Conservation (phyloP, 495 filamentous ascomycete genomes). For the Penicillium roqueforti region DNA sequence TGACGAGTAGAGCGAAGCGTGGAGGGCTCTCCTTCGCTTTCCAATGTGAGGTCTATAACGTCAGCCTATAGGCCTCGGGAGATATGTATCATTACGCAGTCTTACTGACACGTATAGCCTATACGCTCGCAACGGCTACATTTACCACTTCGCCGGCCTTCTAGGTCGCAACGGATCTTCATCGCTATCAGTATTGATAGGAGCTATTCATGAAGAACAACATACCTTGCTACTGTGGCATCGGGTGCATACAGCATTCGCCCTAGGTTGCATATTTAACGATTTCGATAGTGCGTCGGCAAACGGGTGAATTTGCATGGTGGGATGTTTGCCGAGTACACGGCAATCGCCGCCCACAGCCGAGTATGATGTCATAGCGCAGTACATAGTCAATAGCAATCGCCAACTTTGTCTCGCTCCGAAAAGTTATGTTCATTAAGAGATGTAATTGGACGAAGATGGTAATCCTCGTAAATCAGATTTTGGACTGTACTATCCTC, state of each 20-base stretch:
- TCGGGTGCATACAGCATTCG: slow-evolving; percentile 11
- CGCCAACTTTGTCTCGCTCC: too few relatives aligned
- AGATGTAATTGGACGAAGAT: too few relatives aligned
- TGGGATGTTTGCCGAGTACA: not conserved
- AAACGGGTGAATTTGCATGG: not conserved
- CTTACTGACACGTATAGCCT: slow-evolving; percentile 8
- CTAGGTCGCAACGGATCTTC: slow-evolving; percentile 17
- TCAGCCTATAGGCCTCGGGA: not conserved
- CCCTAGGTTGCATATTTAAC: slow-evolving; percentile 7
- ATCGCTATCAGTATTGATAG: not conserved
- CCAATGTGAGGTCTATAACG: slow-evolving; percentile 5
- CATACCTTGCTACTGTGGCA: slow-evolving; percentile 17
- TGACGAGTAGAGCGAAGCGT: not conserved
- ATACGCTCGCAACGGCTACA: slow-evolving; percentile 9
- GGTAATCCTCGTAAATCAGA: too few relatives aligned
- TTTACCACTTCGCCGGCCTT: slow-evolving; percentile 4
- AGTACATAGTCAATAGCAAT: too few relatives aligned
- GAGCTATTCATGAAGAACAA: not conserved
- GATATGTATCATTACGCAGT: not conserved
- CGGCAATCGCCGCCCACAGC: not conserved
- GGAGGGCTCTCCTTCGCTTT: slow-evolving; percentile 5
- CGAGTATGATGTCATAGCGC: not conserved
- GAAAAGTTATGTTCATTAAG: too few relatives aligned
- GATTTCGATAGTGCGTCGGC: not conserved
- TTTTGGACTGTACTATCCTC: too few relatives aligned